Conservation (phyloP, 495 filamentous ascomycete genomes). For the Penicillium malachiteum region DNA sequence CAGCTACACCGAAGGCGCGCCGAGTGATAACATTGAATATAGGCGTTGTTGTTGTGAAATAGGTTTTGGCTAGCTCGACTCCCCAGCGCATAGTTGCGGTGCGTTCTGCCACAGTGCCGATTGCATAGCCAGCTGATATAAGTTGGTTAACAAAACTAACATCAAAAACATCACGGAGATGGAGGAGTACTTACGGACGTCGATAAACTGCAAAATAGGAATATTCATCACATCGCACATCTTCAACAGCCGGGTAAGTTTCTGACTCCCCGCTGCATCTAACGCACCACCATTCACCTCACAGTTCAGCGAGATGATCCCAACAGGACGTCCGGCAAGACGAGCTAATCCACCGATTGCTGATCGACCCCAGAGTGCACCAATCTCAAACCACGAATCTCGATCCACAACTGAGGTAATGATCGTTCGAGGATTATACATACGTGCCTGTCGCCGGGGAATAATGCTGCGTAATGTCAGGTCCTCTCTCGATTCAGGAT, state of each 20-base stretch:
- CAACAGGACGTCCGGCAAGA: conserved; percentile 54
- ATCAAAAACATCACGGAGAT: not conserved
- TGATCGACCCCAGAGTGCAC: conserved; percentile 59
- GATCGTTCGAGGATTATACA: conserved; percentile 59
- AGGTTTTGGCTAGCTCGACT: conserved; percentile 56
- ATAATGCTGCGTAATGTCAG: conserved; percentile 54
- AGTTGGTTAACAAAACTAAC: not conserved
- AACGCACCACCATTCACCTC: conserved; percentile 61
- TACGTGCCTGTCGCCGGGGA: conserved; percentile 55
- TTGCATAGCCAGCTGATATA: conserved; percentile 53
- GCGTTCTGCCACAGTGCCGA: conserved; percentile 60
- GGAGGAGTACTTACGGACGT: conserved; percentile 45
- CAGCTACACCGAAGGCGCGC: conserved; percentile 59
- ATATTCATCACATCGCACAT: conserved; percentile 65
- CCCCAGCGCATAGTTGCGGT: conserved; percentile 64
- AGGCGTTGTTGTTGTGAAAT: conserved; percentile 58
- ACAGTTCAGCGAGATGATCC: conserved; percentile 56
- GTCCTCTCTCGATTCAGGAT: conserved; percentile 47
- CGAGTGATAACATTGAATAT: conserved; percentile 60
- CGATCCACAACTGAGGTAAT: conserved; percentile 55
- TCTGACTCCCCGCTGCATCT: conserved; percentile 59
- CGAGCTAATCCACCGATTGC: conserved; percentile 59
- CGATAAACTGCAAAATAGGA: conserved; percentile 61
- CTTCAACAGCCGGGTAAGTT: conserved; percentile 57
- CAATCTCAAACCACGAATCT: conserved; percentile 62